Evolutionary conservation across 139 green algal species (phyloP), one percentile per base, ranked within the genome.

Genomic region (Eudorina sp.): DNA sequence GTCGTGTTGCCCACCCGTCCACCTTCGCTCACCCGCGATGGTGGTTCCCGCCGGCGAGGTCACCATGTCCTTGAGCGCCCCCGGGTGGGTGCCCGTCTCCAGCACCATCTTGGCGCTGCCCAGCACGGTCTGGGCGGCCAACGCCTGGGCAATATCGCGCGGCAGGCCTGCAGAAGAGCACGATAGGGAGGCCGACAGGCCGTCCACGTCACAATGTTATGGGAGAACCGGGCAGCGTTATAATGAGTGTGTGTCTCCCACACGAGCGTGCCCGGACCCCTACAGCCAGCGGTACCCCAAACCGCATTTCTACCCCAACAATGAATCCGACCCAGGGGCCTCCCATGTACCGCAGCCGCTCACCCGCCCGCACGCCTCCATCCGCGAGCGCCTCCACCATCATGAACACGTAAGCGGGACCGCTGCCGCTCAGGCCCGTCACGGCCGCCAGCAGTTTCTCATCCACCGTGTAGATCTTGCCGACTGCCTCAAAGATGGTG

Each of bases 321-420:
- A n/a, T n/a, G n/a, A n/a, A n/a, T n/a, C n/a, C n/a, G n/a, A n/a
- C n/a, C n/a, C n/a, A n/a, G n/a, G n/a, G n/a, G n/a, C n/a, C n/a
- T n/a, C n/a, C n/a, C n/a, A n/a, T n/a, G n/a, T n/a, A n/a, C n/a
- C 70, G 5, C 7, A 38, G 9, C 11, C 55, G 8, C 80, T 55
- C 53, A 94, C 92, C 92, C 84, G 96, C 93, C 23, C 88, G 89
- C 25, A 99, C 98, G 53, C 96, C 98, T 27, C 97, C 97, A 89
- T 99, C 98, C 1, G 97, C 94, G 76, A 99, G 90, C 11, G 97
- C 98, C 94, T 99, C 98, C n/a, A 99, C 99, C 66, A 97, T 92
- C 7, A 99, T 84, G 92, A 98, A 99, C 18, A 99, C 84, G 82
- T 99, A 99, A 11, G 98, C 98, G 5, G 98, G 98, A 0, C 98